Conservation (phyloP, 2,329 filamentous ascomycete species). For the Thelonectria olida region DNA sequence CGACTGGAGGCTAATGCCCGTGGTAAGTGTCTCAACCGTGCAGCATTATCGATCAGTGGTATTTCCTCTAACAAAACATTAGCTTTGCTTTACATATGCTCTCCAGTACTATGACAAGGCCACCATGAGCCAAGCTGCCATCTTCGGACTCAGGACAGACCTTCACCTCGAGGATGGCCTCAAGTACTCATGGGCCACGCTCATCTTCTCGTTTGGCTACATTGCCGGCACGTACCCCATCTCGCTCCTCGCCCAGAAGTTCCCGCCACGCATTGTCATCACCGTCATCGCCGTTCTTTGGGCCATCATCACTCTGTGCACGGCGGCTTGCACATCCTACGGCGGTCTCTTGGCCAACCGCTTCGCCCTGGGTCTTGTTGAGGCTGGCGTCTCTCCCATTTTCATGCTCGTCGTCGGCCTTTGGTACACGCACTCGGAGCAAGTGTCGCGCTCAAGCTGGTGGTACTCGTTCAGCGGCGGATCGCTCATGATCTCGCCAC, state of each 20-base stretch:
- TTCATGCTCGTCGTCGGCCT: constrained; percentile 50
- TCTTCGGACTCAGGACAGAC: constrained; percentile 43
- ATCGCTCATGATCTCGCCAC: constrained; percentile 45
- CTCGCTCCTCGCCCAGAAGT: constrained; percentile 42
- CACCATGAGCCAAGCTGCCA: constrained; percentile 41
- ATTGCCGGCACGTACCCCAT: constrained; percentile 44
- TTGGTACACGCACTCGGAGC: constrained; percentile 51
- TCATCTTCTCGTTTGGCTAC: constrained; percentile 47
- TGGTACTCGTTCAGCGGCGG: constrained; percentile 52
- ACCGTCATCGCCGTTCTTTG: constrained; percentile 43
- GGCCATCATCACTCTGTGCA: constrained; percentile 44
- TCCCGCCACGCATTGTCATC: constrained; percentile 41
- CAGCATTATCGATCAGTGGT: neutral
- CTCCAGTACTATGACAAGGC: constrained; percentile 45
- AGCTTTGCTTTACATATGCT: constrained; percentile 44
- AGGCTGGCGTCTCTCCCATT: constrained; percentile 44
- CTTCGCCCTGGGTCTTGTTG: constrained; percentile 50
- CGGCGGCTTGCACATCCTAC: constrained; percentile 44
- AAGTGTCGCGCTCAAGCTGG: constrained; percentile 47
- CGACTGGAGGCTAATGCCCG: constrained; percentile 37
- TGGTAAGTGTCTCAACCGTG: constrained; percentile 24
- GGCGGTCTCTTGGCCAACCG: constrained; percentile 45
- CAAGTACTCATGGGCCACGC: constrained; percentile 43
- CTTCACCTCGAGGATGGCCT: constrained; percentile 39
- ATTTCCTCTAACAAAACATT: neutral